These are phyloP conservation scores for Chalciporus piperatus DNA, from an alignment of 768 basidiomycete genomes.

Conservation along the genomic window DNA sequence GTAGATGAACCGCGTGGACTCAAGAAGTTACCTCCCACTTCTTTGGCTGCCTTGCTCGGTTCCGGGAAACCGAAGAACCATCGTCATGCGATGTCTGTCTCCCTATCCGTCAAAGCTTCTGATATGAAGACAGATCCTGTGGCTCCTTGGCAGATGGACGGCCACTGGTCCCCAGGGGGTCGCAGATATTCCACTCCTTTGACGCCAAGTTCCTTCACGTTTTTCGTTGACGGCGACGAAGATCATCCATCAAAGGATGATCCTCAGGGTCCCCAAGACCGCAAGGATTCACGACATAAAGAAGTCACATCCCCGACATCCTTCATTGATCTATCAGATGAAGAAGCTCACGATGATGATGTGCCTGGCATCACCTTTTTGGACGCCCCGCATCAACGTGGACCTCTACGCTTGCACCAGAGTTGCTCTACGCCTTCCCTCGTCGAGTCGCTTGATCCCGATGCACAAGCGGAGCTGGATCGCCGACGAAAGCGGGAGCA, in stretches of 20 bases:
- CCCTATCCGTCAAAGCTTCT: constrained; percentile 20
- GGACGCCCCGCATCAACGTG: constrained; percentile 27
- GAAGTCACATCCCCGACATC: constrained; percentile 38
- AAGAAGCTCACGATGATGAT: constrained; percentile 40
- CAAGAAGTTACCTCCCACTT: constrained; percentile 24
- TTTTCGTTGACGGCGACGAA: constrained; percentile 16
- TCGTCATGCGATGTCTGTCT: constrained; percentile 32
- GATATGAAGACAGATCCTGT: constrained; percentile 22
- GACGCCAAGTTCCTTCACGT: constrained; percentile 43
- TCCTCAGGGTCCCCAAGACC: constrained; percentile 5
- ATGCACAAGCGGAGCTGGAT: constrained; percentile 58
- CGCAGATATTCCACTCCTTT: constrained; percentile 59
- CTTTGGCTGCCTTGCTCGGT: constrained; percentile 26
- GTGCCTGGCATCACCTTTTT: constrained; percentile 29
- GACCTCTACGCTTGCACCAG: constrained; percentile 23
- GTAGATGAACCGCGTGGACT: constrained; percentile 22
- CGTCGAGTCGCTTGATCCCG: constrained; percentile 47
- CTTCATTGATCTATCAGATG: constrained; percentile 68
- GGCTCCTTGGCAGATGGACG: constrained; percentile 36
- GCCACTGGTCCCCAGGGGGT: constrained; percentile 26
- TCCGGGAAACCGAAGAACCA: constrained; percentile 28
- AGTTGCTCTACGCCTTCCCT: constrained; percentile 46
- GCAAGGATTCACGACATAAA: constrained; percentile 8
- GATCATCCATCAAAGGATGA: background rate
- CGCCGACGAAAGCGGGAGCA: constrained; percentile 70